phyloP scores from a whole-genome alignment of 1,284 basidiomycete genomes.

The Anthracocystis walkeri region DNA sequence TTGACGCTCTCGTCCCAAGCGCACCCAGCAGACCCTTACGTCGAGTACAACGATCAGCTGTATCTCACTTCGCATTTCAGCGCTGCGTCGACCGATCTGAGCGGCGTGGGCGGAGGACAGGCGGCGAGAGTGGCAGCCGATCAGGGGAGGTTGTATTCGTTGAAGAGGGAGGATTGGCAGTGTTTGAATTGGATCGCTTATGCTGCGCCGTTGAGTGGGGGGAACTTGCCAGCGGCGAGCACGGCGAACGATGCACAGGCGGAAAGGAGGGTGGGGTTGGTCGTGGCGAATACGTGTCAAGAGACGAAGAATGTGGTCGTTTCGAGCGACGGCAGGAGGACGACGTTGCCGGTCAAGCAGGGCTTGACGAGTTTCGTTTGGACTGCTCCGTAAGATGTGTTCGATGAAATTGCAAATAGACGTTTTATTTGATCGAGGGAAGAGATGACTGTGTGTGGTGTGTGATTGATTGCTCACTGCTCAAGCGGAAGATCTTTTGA shows the following conservation, averaged over 20 bases:
- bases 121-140: constrained; percentile 22
- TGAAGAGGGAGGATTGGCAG: constrained; percentile 15
- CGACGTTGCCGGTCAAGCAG: constrained; percentile 23
- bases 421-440: neutral
- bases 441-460: neutral
- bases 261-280: constrained; percentile 36
- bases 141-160: constrained; percentile 19
- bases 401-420: neutral
- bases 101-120: constrained; percentile 47
- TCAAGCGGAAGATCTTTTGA: too few relatives aligned
- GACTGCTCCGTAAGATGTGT: constrained; percentile 40
- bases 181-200: constrained; percentile 48
- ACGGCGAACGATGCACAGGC: constrained; percentile 14
- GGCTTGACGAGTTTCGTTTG: constrained; percentile 54
- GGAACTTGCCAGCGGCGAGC: constrained; percentile 11
- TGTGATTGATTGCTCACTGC: too few relatives aligned
- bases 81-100: constrained; percentile 44
- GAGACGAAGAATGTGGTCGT: constrained; percentile 33
- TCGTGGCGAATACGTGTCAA: constrained; percentile 46
- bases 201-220: constrained; percentile 36
- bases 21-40: constrained; percentile 38
- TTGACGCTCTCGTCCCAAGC: constrained; percentile 32
- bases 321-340: constrained; percentile 39
- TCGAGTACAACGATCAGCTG: constrained; percentile 46
- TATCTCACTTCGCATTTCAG: constrained; percentile 47